Conservation (phyloP, 2,329 filamentous ascomycete species). For the Metarhizium robertsii region DNA sequence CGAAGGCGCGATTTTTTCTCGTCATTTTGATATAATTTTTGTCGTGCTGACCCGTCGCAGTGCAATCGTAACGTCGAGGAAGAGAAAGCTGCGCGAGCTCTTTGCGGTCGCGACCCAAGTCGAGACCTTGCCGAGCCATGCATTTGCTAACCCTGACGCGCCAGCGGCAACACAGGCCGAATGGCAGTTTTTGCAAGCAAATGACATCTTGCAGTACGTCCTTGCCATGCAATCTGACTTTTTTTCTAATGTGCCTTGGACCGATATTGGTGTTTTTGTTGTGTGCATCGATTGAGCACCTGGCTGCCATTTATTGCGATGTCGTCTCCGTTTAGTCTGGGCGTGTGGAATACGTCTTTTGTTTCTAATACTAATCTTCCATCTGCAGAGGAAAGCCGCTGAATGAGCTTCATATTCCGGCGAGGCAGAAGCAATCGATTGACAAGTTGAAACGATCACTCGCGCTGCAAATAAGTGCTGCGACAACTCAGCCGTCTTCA, state of each 20-base stretch:
- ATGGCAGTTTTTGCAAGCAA: constrained; percentile 45
- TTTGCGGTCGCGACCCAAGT: constrained; percentile 69
- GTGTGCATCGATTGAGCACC: constrained; percentile 2
- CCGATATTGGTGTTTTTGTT: background rate
- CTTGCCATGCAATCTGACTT: constrained; percentile 7
- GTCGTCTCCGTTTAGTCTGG: background rate
- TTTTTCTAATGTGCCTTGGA: constrained; percentile 7
- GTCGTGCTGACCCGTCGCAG: constrained; percentile 39
- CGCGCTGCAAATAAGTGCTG: constrained; percentile 17
- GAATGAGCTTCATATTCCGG: constrained; percentile 43
- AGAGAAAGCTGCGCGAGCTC: constrained; percentile 83
- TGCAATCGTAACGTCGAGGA: constrained; percentile 72
- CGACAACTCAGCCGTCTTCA: constrained; percentile 8
- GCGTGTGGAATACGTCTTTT: background rate
- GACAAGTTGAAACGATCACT: constrained; percentile 32
- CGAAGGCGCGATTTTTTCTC: constrained; percentile 41
- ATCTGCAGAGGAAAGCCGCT: constrained; percentile 30
- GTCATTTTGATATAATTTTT: constrained; percentile 35
- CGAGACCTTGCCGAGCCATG: constrained; percentile 49
- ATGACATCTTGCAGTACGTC: constrained; percentile 52
- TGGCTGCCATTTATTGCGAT: background rate
- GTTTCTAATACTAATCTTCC: background rate
- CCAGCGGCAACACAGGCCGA: constrained; percentile 41
- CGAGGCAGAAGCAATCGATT: constrained; percentile 34
- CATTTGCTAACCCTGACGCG: constrained; percentile 48